Base-by-base conservation (phyloP, 2,329 filamentous ascomycete genomes). In the Penicillium hesseltinei region DNA sequence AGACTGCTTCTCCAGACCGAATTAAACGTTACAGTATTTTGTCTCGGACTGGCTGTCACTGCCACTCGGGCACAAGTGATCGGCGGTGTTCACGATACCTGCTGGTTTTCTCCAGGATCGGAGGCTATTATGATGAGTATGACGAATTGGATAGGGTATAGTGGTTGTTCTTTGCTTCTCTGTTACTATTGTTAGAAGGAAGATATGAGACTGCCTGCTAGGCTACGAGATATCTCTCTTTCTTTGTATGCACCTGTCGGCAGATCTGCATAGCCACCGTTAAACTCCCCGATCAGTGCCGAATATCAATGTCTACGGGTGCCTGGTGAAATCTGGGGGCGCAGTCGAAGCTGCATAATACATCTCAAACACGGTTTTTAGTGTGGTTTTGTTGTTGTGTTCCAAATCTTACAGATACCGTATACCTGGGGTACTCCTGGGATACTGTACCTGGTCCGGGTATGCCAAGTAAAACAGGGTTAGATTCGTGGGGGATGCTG, bases 221-320 rank as follows among this genome's bases (percentile, higher is more conserved):
- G 54, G 54, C 54, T 56, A 53, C 49, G 36, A 47, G 6, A 47
- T 43, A 56, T 43, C 21, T 35, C 15, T 42, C 23, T 25, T 31
- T 31, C 23, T 21, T 8, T 15, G 9, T 27, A 35, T 50, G 46
- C 45, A 25, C 11, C 31, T 51, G 19, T 53, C 42, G 35, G 42
- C 47, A 56, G 45, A 51, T 42, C 42, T 56, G 54, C 54, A 56
- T 56, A 56, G 54, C 54, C 54, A 46, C 49, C 49, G 42, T 42
- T 56, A 13, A 53, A 53, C 13, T 31, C 35, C 49, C 49, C 31
- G 48, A 27, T 21, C n/a, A 46, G 10, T 40, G 21, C 27, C 54
- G 42, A 27, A 46, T 35, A 17, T 17, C 13, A 19, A 25, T 17
- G 7, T 29, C 10, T 39, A 27, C 25, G 19, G 40, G 47, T 31